Evolutionary conservation across 1,284 basidiomycete species (phyloP), one percentile per base, ranked within the genome.

Genomic region (Sporisorium sorghi): DNA sequence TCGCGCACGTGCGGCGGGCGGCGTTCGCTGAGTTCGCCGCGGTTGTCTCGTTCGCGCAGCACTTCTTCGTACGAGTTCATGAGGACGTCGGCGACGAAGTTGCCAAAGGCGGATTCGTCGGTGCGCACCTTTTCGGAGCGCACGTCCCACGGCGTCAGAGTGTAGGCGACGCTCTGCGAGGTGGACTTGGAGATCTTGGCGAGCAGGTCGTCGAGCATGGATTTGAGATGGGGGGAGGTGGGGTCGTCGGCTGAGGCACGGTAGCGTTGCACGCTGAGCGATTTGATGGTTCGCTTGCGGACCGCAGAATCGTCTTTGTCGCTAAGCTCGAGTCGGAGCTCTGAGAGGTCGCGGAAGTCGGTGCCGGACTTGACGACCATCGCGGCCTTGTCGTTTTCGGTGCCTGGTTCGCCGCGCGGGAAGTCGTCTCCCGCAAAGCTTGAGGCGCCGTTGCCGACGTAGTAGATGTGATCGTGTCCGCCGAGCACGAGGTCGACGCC

Each of bases 401-500:
- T 89, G 12, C 93, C 93, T 2, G 92, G 87, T 48, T 76, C 72
- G 14, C 88, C 87, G 6, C 87, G 83, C 0, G 86, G 85, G 19
- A 88, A 85, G 63, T 92, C 88, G 65, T 90, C 91, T 40, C 89
- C 89, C 28, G 92, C 88, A 92, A 92, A 96, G 3, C 86, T 82
- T 19, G 87, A 87, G 1, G 90, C 89, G 4, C 93, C 94, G 78
- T 88, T 90, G 12, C 92, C 91, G 49, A 91, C 89, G 85, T 91
- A 92, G 86, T 93, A 94, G 6, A 92, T 86, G 76, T 97, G 94
- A 80, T 97, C 94, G 76, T 97, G 94, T 0, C 94, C 94, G 5
- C 94, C 94, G 8, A 96, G 88, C 46, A 97, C 85, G 19, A 96
- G 85, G 80, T 97, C 94, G 0, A 91, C 90, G 8, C 94, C 94